These are phyloP conservation scores for Gyrodon lividus DNA, from an alignment of 768 basidiomycete species.

Conservation along the genomic window DNA sequence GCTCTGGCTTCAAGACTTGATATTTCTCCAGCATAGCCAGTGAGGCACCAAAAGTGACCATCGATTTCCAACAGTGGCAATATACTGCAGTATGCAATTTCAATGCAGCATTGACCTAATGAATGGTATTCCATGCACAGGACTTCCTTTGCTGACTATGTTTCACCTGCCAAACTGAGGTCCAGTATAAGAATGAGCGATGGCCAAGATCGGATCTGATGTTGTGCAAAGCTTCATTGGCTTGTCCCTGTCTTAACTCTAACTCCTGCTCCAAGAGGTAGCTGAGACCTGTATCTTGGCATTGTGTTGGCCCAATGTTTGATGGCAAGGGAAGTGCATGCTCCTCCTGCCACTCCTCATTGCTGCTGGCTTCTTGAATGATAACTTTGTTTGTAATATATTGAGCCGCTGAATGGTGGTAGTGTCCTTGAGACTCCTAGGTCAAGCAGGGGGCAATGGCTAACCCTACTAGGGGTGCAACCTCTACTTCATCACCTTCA, in stretches of 20 bases:
- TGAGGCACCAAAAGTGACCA: neutral
- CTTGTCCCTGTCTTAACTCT: neutral
- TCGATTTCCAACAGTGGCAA: neutral
- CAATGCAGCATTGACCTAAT: neutral
- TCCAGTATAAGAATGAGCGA: neutral
- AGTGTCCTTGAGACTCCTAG: too few species aligned
- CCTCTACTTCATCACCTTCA: too few species aligned
- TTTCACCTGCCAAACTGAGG: neutral
- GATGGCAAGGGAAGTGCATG: neutral
- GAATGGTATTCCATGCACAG: neutral
- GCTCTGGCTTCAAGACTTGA: neutral
- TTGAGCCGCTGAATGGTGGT: neutral
- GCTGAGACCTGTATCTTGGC: neutral
- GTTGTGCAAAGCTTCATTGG: neutral
- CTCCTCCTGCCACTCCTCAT: neutral
- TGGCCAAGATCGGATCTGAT: neutral
- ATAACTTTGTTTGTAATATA: neutral
- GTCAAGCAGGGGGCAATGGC: too few species aligned
- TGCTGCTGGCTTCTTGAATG: neutral
- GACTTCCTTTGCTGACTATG: neutral
- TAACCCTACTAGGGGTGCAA: too few species aligned
- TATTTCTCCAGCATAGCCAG: neutral
- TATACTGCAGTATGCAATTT: neutral
- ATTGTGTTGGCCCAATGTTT: neutral
- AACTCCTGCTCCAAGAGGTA: neutral